Evolutionary conservation across 176 grass and related monocot genomes (phyloP).

Genomic region (Aechmea fasciata): DNA sequence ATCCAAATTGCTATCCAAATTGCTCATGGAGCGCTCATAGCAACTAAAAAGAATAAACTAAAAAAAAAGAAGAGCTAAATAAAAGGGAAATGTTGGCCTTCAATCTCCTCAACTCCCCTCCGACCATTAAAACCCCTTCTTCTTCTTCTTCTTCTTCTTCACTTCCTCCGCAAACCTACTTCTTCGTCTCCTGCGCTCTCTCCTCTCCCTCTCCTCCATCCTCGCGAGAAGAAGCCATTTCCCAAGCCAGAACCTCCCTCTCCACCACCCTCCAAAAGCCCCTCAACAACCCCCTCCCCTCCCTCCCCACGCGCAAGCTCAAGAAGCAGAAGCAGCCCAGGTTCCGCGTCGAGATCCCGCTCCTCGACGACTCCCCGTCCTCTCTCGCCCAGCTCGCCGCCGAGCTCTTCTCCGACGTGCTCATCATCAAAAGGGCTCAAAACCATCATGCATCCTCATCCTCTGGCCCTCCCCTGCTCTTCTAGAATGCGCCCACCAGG

Average conservation of each 20-base stretch:
- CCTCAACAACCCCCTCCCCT: constrained; percentile 36
- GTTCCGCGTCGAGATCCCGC: constrained; percentile 77
- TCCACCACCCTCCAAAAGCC: constrained; percentile 49
- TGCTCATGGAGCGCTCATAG: no score
- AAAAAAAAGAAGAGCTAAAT: background rate
- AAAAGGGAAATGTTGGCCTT: constrained; percentile 25
- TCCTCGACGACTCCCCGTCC: constrained; percentile 62
- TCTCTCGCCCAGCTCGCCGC: constrained; percentile 49
- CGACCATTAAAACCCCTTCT: background rate
- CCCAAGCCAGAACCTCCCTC: constrained; percentile 59
- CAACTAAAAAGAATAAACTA: no score
- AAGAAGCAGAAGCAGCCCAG: constrained; percentile 57
- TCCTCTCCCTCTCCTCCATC: constrained; percentile 30
- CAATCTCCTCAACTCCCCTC: constrained; percentile 15
- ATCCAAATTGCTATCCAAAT: no score
- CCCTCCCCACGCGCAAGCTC: constrained; percentile 39
- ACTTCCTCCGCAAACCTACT: background rate
- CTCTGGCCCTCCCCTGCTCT: constrained; percentile 42
- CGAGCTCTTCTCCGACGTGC: constrained; percentile 48
- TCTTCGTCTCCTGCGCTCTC: background rate
- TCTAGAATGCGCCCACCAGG: constrained; percentile 21
- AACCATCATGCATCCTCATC: constrained; percentile 38
- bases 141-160: background rate
- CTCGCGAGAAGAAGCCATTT: constrained; percentile 69
- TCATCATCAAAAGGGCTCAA: constrained; percentile 33